A percentile compares a stretch with the other conserved stretches of the same genome.
Conservation (phyloP, 805 yeast genomes). For the Nakazawaea peltata region DNA sequence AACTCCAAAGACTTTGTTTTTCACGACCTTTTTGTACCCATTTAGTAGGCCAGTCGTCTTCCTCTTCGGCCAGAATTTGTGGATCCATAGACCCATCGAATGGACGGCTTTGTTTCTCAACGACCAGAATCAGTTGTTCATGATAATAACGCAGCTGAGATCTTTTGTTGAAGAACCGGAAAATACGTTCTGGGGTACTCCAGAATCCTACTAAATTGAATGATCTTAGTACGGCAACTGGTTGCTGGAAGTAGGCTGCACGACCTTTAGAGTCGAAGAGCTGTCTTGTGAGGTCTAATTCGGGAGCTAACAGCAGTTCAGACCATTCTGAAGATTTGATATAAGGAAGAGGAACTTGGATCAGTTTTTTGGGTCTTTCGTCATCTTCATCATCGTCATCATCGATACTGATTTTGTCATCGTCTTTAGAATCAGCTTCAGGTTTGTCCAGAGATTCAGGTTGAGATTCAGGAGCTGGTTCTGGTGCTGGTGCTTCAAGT, state of each 20-base stretch:
- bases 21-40: constrained; percentile 78
- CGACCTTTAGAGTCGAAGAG: constrained; percentile 21
- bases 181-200: constrained; percentile 67
- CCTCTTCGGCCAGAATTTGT: constrained; percentile 49
- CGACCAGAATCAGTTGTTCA: constrained; percentile 45
- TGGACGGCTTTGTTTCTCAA: constrained; percentile 45
- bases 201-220: constrained; percentile 76
- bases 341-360: constrained; percentile 56
- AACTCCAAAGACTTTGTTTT: constrained; percentile 82
- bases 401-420: no score
- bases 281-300: constrained; percentile 32
- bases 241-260: constrained; percentile 66
- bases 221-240: constrained; percentile 66
- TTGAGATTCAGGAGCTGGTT: constrained; percentile 7
- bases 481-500: constrained; percentile 34
- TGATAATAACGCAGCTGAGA: constrained; percentile 53
- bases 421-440: constrained; percentile 29
- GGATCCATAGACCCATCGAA: constrained; percentile 40
- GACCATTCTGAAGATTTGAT: constrained; percentile 53
- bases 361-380: constrained; percentile 21
- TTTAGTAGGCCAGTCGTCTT: constrained; percentile 75
- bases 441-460: constrained; percentile 1
- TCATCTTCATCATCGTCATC: constrained; percentile 20
- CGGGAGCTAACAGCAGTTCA: constrained; percentile 49
- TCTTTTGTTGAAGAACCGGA: constrained; percentile 71